phyloP scores from a whole-genome alignment of 257 asterid genomes.

The Lavandula angustifolia region DNA sequence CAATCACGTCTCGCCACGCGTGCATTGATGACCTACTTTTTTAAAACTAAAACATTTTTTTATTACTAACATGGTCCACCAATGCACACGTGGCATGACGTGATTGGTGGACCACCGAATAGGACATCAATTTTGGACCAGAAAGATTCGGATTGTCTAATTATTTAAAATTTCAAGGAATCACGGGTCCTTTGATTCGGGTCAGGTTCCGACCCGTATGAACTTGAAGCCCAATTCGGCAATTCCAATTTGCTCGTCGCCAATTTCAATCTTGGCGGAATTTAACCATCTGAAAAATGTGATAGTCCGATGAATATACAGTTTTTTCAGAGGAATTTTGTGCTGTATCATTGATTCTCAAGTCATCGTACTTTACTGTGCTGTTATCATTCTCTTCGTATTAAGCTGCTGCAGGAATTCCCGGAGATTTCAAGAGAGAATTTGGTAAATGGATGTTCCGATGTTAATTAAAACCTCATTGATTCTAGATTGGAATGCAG shows the following conservation, averaged over 20 bases:
- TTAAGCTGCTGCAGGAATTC: conserved; percentile 20
- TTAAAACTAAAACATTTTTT: too few species aligned
- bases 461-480: not conserved
- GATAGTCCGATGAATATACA: conserved; percentile 25
- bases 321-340: conserved; percentile 13
- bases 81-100: too few species aligned
- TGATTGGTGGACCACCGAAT: too few species aligned
- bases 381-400: conserved; percentile 19
- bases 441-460: conserved; percentile 29
- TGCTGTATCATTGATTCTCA: conserved; percentile 21
- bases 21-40: too few species aligned
- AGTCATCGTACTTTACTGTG: conserved; percentile 27
- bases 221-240: conserved; percentile 24
- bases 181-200: not conserved
- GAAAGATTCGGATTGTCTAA: too few species aligned
- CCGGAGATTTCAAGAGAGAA: conserved; percentile 16
- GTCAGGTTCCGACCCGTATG: conserved; percentile 21
- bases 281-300: conserved; percentile 21
- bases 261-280: not conserved
- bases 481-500: not conserved
- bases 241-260: not conserved
- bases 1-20: too few species aligned
- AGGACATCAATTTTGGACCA: too few species aligned
- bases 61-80: too few species aligned
- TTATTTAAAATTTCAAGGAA: not conserved